Evolutionary conservation across 495 filamentous ascomycete genomes (phyloP).

Genomic region (Chlorociboria aeruginascens): DNA sequence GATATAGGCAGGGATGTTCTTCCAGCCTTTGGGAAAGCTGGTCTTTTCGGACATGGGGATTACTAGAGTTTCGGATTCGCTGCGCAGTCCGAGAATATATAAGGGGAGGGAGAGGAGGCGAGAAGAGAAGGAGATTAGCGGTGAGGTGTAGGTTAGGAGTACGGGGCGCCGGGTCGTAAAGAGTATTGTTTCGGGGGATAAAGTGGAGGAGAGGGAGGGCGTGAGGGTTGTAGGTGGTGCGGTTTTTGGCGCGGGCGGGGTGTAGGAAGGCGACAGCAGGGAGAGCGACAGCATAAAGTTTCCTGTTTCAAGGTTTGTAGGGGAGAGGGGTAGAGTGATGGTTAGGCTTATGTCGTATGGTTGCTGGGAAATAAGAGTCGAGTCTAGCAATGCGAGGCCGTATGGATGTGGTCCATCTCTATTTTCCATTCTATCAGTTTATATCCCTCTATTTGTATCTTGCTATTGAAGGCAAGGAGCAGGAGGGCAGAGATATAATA

Average conservation of each 20-base stretch:
- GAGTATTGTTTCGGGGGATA: constrained; percentile 17
- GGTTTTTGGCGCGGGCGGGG: constrained; percentile 4
- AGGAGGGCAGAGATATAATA: constrained; percentile 23
- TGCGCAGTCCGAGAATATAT: constrained; percentile 44
- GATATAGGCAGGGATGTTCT: constrained; percentile 43
- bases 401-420: constrained; percentile 32
- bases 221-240: constrained; percentile 10
- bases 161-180: constrained; percentile 45
- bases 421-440: constrained; percentile 22
- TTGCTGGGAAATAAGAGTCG: constrained; percentile 37
- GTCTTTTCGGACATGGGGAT: constrained; percentile 62
- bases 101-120: constrained; percentile 40
- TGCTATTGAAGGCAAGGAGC: neutral
- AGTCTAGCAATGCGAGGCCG: constrained; percentile 32
- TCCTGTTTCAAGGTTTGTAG: constrained; percentile 46
- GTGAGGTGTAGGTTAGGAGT: constrained; percentile 53
- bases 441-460: neutral
- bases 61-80: constrained; percentile 33
- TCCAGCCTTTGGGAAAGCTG: constrained; percentile 44
- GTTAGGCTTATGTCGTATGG: constrained; percentile 51
- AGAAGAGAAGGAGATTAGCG: constrained; percentile 30
- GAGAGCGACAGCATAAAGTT: constrained; percentile 93
- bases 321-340: constrained; percentile 48
- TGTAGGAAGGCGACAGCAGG: constrained; percentile 35
- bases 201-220: constrained; percentile 1